phyloP scores from a whole-genome alignment of 2,329 filamentous ascomycete genomes.

The Plenodomus tracheiphilus region DNA sequence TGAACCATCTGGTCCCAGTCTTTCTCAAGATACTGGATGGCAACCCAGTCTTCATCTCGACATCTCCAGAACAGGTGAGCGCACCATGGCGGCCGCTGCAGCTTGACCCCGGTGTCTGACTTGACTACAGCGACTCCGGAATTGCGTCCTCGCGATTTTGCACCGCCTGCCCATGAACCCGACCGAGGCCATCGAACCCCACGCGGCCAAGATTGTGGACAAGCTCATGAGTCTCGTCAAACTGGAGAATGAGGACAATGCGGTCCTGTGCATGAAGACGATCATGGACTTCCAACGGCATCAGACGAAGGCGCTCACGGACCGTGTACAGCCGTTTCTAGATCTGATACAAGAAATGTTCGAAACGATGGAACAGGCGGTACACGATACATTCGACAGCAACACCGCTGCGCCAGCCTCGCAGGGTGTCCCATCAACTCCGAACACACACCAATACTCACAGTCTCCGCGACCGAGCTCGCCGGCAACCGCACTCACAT shows the following conservation, averaged over 20 bases:
- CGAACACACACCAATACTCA: constrained; percentile 66
- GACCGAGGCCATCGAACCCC: constrained; percentile 80
- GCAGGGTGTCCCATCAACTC: constrained; percentile 64
- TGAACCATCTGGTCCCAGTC: constrained; percentile 85
- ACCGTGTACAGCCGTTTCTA: constrained; percentile 86
- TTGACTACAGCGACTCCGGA: constrained; percentile 73
- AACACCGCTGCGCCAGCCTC: constrained; percentile 60
- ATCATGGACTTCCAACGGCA: constrained; percentile 96
- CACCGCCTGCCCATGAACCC: constrained; percentile 80
- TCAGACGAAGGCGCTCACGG: constrained; percentile 78
- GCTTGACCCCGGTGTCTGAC: constrained; percentile 11
- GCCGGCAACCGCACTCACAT: constrained; percentile 79
- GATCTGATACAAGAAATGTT: constrained; percentile 95
- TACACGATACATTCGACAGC: constrained; percentile 92
- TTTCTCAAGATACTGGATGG: constrained; percentile 85
- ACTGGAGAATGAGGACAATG: constrained; percentile 97
- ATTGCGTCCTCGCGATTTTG: constrained; percentile 91
- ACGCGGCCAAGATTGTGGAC: constrained; percentile 86
- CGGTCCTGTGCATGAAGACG: constrained; percentile 96
- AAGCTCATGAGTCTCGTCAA: constrained; percentile 85
- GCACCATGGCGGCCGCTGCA: constrained; percentile 4
- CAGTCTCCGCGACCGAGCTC: constrained; percentile 90
- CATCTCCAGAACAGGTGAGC: constrained; percentile 81
- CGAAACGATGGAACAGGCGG: constrained; percentile 89
- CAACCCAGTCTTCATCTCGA: constrained; percentile 87